These are phyloP conservation scores for Candida sanyiensis DNA, from an alignment of 805 yeast genomes.

Conservation along the genomic window DNA sequence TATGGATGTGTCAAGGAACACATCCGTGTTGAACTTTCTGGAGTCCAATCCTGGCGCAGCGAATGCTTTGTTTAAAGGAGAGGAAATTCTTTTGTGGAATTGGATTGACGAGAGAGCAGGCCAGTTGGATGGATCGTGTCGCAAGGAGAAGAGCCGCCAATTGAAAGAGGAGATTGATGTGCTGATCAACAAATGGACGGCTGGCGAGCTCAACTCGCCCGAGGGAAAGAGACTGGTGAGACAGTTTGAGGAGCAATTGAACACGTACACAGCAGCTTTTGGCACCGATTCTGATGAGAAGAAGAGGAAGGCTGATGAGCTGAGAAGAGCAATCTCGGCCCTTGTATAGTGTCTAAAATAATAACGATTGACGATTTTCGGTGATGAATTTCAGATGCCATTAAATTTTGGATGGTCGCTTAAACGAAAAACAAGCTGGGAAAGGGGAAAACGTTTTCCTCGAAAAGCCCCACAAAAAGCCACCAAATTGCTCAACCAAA, in stretches of 20 bases:
- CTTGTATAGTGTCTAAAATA: neutral
- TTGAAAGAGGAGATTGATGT: constrained; percentile 21
- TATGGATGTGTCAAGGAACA: neutral
- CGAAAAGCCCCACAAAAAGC: too few species aligned
- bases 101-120: constrained; percentile 28
- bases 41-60: constrained; percentile 8
- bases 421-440: too few species aligned
- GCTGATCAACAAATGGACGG: constrained; percentile 19
- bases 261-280: constrained; percentile 15
- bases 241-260: constrained; percentile 15
- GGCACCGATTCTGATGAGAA: constrained; percentile 2
- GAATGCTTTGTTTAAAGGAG: constrained; percentile 17
- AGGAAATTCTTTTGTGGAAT: constrained; percentile 24
- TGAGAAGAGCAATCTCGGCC: constrained; percentile 18
- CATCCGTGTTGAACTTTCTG: constrained; percentile 7
- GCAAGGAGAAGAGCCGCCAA: constrained; percentile 1
- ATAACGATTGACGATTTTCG: constrained; percentile 3
- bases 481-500: too few species aligned
- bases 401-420: neutral
- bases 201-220: constrained; percentile 15
- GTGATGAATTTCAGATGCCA: neutral
- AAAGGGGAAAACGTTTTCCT: too few species aligned
- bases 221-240: constrained; percentile 15
- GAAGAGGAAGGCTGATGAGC: constrained; percentile 11
- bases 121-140: constrained; percentile 5